Base-by-base conservation (phyloP, 768 basidiomycete species). In the Fibroporia radiculosa region DNA sequence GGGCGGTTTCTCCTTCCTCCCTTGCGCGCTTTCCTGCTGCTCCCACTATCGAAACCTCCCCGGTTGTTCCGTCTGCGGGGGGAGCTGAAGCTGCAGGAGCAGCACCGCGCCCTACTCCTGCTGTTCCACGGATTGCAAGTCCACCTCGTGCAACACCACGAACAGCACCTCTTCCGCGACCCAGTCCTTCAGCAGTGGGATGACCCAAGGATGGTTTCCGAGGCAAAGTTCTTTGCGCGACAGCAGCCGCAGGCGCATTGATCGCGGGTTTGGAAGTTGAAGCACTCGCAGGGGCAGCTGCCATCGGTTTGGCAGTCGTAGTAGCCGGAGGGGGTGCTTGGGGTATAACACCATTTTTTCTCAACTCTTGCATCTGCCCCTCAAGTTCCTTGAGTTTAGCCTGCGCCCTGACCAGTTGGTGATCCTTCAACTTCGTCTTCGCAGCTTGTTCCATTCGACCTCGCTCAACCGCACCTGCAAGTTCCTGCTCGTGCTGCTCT, bases 341-440 rank as follows among this genome's bases (percentile, higher is more conserved):
- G 0, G 61, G 73, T 32, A 78, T 32, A 2, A 72, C 34, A 2
- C 80, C 78, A 1, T 66, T 62, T 37, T 72, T 72, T 51, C 70
- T 70, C 74, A 74, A 77, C 47, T 74, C 74, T 32, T 74, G 59
- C 27, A 84, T 73, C 46, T 79, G 75, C 10, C 70, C 69, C 55
- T 88, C 84, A 27, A 86, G 66, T 6, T 82, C 79, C 64, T 85
- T 88, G 40, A 86, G 65, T 45, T 71, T 74, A 45, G 64, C 66
- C 56, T 84, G 77, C 8, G 75, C 67, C 40, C 68, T 74, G 24
- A 78, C 69, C n/a, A 88, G 65, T 51, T 83, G 83, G 1, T 67
- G 65, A 51, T 90, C 86, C 63, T 87, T 88, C 33, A 89, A 52
- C 58, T 82, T 84, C 26, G 64, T 58, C 64, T 82, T 84, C 19